Percentiles rank a stretch among this genome's conserved stretches.
These are phyloP conservation scores for Chrysochromulina tobinii DNA, from an alignment of 78 protist genomes.

Conservation along the genomic window DNA sequence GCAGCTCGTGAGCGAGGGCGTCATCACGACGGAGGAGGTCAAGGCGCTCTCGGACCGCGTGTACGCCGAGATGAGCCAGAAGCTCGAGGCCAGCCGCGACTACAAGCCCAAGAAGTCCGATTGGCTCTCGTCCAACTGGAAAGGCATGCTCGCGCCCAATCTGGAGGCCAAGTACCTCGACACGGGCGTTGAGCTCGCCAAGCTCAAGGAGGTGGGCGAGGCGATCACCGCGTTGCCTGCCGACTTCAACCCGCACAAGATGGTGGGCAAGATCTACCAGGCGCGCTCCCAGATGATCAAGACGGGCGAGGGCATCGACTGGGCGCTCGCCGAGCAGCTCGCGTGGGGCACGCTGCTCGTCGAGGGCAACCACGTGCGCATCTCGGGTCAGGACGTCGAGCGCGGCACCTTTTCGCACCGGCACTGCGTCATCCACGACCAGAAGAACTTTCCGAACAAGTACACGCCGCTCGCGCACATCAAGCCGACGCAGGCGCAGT, in stretches of 20 bases:
- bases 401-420: constrained; percentile 97
- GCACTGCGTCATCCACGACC: constrained; percentile 93
- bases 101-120: not conserved
- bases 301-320: not conserved
- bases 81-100: not conserved
- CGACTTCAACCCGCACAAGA: constrained; percentile 65
- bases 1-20: not conserved
- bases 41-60: not conserved
- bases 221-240: constrained; percentile 61
- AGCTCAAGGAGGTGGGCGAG: not conserved
- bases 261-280: constrained; percentile 34
- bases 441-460: not conserved
- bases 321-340: constrained; percentile 11
- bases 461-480: constrained; percentile 65
- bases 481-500: constrained; percentile 29
- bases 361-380: constrained; percentile 90
- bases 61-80: not conserved
- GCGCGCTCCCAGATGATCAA: constrained; percentile 7
- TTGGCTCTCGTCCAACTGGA: constrained; percentile 25
- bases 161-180: not conserved
- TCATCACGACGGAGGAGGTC: constrained; percentile 4
- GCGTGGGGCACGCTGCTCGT: constrained; percentile 75
- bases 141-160: not conserved
- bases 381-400: constrained; percentile 93
- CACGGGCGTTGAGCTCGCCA: constrained; percentile 55